These are phyloP conservation scores for Colletotrichum eleusines DNA, from an alignment of 2,329 filamentous ascomycete species.

Conservation along the genomic window DNA sequence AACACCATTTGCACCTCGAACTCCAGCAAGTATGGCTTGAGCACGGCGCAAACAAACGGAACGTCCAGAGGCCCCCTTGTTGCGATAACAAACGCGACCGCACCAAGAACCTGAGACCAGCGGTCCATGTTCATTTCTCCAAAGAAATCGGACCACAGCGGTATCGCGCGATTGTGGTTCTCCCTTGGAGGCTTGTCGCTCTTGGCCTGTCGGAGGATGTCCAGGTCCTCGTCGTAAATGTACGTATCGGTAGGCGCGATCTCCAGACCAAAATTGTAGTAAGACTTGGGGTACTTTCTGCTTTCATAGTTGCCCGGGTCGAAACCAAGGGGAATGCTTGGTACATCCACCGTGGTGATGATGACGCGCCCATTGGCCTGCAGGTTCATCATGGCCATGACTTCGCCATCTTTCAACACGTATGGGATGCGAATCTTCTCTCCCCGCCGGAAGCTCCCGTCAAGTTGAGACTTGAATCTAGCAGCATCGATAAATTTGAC, in stretches of 20 bases:
- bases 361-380: slow-evolving; percentile 69
- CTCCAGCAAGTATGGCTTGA: slow-evolving; percentile 69
- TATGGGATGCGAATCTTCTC: slow-evolving; percentile 63
- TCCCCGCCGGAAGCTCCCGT: slow-evolving; percentile 63
- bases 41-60: slow-evolving; percentile 64
- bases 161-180: slow-evolving; percentile 64
- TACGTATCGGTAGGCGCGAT: slow-evolving; percentile 71
- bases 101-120: slow-evolving; percentile 74
- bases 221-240: slow-evolving; percentile 64
- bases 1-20: slow-evolving; percentile 73
- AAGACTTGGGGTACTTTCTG: slow-evolving; percentile 73
- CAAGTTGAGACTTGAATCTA: slow-evolving; percentile 70
- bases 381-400: slow-evolving; percentile 76
- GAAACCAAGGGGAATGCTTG: slow-evolving; percentile 76
- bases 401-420: slow-evolving; percentile 71
- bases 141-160: slow-evolving; percentile 80
- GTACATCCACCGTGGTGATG: slow-evolving; percentile 66
- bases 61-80: slow-evolving; percentile 70
- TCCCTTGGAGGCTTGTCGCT: slow-evolving; percentile 56
- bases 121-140: slow-evolving; percentile 67
- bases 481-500: slow-evolving; percentile 70
- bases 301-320: slow-evolving; percentile 79
- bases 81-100: slow-evolving; percentile 72
- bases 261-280: slow-evolving; percentile 73
- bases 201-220: slow-evolving; percentile 53